Percentiles rank a stretch among this genome's conserved stretches.
Conservation (phyloP, 768 basidiomycete species). For the Boletus rubroflammeus region DNA sequence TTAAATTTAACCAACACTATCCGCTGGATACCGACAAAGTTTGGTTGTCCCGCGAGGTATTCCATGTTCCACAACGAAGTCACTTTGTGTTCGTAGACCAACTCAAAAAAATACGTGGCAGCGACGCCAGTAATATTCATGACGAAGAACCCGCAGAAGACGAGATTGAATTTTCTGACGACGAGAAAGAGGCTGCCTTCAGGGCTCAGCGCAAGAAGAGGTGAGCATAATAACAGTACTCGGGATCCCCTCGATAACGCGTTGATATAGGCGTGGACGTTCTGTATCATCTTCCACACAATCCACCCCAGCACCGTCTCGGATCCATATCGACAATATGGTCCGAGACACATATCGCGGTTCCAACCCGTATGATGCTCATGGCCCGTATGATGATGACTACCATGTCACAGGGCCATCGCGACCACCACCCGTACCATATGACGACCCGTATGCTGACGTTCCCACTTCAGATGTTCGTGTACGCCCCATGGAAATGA, state of each 20-base stretch:
- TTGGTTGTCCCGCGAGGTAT: constrained; percentile 60
- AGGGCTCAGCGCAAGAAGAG: constrained; percentile 57
- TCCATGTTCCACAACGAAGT: constrained; percentile 77
- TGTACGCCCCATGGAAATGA: not conserved
- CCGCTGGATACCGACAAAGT: constrained; percentile 59
- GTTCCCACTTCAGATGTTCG: constrained; percentile 30
- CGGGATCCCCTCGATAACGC: not conserved
- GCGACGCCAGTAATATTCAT: constrained; percentile 90
- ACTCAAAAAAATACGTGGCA: constrained; percentile 72
- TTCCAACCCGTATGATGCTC: constrained; percentile 61
- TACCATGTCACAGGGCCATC: constrained; percentile 48
- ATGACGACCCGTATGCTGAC: constrained; percentile 76
- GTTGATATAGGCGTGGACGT: constrained; percentile 45
- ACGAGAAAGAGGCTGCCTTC: constrained; percentile 81
- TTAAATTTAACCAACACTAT: constrained; percentile 70
- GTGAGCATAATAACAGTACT: constrained; percentile 35
- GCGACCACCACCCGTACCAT: constrained; percentile 66
- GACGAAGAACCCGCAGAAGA: constrained; percentile 92
- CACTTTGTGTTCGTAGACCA: constrained; percentile 79
- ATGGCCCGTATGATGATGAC: constrained; percentile 68
- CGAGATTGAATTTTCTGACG: constrained; percentile 93
- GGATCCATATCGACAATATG: constrained; percentile 54
- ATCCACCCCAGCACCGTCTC: constrained; percentile 51
- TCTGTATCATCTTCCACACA: constrained; percentile 54
- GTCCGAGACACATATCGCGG: constrained; percentile 42